phyloP scores from a whole-genome alignment of 805 yeast species.

The Candida alai region DNA sequence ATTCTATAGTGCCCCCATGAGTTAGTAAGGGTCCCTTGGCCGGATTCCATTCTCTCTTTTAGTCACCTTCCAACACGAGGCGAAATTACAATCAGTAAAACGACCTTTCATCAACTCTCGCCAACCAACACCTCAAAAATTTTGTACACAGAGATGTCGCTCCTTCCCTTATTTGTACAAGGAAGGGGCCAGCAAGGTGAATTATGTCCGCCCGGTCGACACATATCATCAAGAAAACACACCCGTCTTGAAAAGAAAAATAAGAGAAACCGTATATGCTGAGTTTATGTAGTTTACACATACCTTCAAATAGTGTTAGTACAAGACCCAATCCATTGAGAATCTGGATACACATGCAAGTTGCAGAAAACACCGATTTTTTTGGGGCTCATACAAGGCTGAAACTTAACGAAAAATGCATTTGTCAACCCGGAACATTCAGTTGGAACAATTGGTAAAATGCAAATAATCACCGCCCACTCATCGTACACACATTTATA shows the following conservation, averaged over 20 bases:
- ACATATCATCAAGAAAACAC: constrained; percentile 36
- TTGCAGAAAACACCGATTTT: background rate
- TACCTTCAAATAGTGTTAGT: constrained; percentile 1
- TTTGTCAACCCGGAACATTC: constrained; percentile 48
- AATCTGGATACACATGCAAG: no score
- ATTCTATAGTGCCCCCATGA: no score
- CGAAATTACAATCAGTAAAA: constrained; percentile 26
- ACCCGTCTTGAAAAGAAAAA: no score
- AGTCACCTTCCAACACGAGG: background rate
- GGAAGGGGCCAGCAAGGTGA: constrained; percentile 31
- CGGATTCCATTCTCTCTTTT: background rate
- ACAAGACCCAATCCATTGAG: no score
- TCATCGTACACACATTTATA: no score
- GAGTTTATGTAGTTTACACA: background rate
- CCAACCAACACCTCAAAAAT: constrained; percentile 37
- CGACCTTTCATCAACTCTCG: constrained; percentile 45
- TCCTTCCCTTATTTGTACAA: constrained; percentile 41
- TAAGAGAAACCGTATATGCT: no score
- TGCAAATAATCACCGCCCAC: constrained; percentile 47
- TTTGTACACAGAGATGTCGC: constrained; percentile 46
- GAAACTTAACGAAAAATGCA: constrained; percentile 50
- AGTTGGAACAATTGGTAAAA: constrained; percentile 51
- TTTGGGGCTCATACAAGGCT: constrained; percentile 48
- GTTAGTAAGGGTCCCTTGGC: no score
- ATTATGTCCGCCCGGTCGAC: constrained; percentile 54